A percentile compares a stretch with the other conserved stretches of the same genome.
These are phyloP conservation scores for Diatrype stigma DNA, from an alignment of 2,329 filamentous ascomycete species.

Conservation along the genomic window DNA sequence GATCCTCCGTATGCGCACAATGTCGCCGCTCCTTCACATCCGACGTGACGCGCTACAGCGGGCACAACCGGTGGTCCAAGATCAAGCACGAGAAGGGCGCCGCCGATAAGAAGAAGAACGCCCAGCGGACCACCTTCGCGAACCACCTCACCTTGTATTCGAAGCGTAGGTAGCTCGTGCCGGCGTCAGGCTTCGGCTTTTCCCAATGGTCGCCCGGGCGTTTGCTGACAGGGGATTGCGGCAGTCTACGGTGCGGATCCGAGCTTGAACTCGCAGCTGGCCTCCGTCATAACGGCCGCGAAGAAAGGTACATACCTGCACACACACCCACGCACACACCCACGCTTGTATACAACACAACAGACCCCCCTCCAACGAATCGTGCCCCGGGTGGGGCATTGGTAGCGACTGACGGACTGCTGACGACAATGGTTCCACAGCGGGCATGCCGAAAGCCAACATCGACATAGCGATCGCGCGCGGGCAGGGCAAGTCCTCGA, in stretches of 20 bases:
- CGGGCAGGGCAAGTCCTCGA: conserved; percentile 76
- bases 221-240: no score
- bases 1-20: conserved; percentile 37
- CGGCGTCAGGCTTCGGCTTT: no score
- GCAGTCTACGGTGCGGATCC: conserved; percentile 76
- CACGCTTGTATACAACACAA: neutral
- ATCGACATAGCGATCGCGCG: conserved; percentile 85
- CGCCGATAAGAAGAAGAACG: conserved; percentile 75
- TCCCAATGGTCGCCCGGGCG: no score
- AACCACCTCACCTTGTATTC: conserved; percentile 72
- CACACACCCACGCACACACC: conserved; percentile 14
- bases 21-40: conserved; percentile 47
- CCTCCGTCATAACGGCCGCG: conserved; percentile 66
- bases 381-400: no score
- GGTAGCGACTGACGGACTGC: neutral
- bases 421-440: conserved; percentile 33
- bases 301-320: conserved; percentile 60
- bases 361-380: no score
- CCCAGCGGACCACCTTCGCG: conserved; percentile 62
- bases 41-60: conserved; percentile 48
- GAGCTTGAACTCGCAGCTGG: conserved; percentile 70
- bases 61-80: conserved; percentile 93
- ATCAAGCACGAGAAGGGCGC: conserved; percentile 94
- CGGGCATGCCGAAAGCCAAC: conserved; percentile 74
- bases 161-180: conserved; percentile 51